These are phyloP conservation scores for Ceratocystis eucalypticola DNA, from an alignment of 2,329 filamentous ascomycete genomes.

Conservation along the genomic window DNA sequence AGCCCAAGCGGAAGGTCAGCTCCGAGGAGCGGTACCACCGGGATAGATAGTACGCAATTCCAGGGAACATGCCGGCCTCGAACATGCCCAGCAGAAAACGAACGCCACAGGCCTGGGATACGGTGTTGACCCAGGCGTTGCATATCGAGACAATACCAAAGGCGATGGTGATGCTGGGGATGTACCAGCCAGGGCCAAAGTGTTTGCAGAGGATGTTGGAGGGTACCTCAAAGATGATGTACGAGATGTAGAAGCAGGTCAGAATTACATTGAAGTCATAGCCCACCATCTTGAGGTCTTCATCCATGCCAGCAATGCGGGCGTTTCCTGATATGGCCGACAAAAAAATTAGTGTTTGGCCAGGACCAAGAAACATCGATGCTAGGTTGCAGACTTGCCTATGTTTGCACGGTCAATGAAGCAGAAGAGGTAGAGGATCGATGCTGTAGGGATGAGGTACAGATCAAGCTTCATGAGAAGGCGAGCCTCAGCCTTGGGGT, in stretches of 20 bases:
- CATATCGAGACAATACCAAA: slow-evolving; percentile 52
- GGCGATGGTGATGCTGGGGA: slow-evolving; percentile 46
- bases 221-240: slow-evolving; percentile 61
- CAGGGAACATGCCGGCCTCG: slow-evolving; percentile 61
- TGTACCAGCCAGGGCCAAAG: slow-evolving; percentile 59
- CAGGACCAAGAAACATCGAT: neutral
- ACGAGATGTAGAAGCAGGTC: slow-evolving; percentile 57
- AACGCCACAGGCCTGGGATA: slow-evolving; percentile 41
- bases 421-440: slow-evolving; percentile 56
- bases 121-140: slow-evolving; percentile 50
- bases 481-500: slow-evolving; percentile 41
- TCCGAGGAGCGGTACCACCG: slow-evolving; percentile 60
- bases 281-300: slow-evolving; percentile 43
- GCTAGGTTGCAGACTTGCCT: slow-evolving; percentile 31
- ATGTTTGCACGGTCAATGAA: slow-evolving; percentile 66
- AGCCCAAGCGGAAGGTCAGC: slow-evolving; percentile 50
- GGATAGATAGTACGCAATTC: slow-evolving; percentile 60
- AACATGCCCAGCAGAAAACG: slow-evolving; percentile 56
- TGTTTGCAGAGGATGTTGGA: slow-evolving; percentile 55
- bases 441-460: slow-evolving; percentile 50
- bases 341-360: neutral
- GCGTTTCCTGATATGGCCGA: slow-evolving; percentile 43
- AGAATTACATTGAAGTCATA: slow-evolving; percentile 59
- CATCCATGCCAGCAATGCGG: slow-evolving; percentile 49
- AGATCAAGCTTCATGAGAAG: slow-evolving; percentile 53